Evolutionary conservation across 805 yeast species (phyloP).

Genomic region (Clavispora santaluciae): DNA sequence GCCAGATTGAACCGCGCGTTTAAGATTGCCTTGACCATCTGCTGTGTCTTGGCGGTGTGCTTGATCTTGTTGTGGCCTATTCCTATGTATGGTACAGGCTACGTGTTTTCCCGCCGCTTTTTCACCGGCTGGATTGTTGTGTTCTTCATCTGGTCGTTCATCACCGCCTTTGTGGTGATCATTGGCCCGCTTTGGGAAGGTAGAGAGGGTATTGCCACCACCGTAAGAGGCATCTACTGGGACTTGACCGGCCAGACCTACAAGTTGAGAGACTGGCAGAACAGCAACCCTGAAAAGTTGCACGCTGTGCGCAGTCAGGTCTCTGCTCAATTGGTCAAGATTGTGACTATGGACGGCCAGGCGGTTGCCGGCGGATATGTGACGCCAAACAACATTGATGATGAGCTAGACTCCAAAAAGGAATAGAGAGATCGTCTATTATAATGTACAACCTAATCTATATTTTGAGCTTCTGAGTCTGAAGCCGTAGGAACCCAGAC

Average conservation of each 20-base stretch:
- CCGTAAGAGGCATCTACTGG: conserved; percentile 80
- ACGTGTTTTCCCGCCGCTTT: conserved; percentile 68
- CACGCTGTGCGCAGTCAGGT: conserved; percentile 72
- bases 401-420: conserved; percentile 9
- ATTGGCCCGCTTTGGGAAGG: conserved; percentile 75
- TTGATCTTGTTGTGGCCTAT: conserved; percentile 82
- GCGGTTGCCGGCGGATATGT: conserved; percentile 6
- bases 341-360: conserved; percentile 10
- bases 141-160: conserved; percentile 75
- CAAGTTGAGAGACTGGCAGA: conserved; percentile 75
- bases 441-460: too few relatives aligned
- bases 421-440: background rate
- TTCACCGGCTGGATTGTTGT: conserved; percentile 90
- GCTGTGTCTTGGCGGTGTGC: conserved; percentile 56
- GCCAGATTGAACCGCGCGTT: conserved; percentile 51
- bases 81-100: conserved; percentile 86
- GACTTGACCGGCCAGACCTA: conserved; percentile 70
- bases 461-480: too few relatives aligned
- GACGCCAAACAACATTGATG: conserved; percentile 12
- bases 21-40: conserved; percentile 55
- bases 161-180: conserved; percentile 57
- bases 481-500: too few relatives aligned
- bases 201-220: conserved; percentile 56
- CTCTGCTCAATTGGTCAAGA: conserved; percentile 18
- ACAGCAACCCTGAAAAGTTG: conserved; percentile 63